Evolutionary conservation across 208 protist genomes (phyloP), one percentile per base, ranked within the genome.

Genomic region (Trypanosoma conorhini): DNA sequence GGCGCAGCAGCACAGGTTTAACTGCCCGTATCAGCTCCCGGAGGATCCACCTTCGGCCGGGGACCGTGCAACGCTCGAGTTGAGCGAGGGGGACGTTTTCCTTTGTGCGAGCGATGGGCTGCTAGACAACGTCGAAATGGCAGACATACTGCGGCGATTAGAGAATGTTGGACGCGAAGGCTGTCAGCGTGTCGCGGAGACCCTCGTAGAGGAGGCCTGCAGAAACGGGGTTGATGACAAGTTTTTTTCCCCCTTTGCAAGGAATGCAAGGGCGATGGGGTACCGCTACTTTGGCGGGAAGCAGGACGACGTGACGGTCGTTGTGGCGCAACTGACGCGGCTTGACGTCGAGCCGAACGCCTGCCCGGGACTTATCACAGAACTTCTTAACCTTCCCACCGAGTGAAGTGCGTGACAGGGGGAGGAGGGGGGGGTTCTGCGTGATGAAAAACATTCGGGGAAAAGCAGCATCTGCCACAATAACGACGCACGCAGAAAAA

Each of bases 11-110:
- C 91, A 96, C 62, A 80, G 72, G 42, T 96, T 96, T 68, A 94
- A 96, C 74, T 96, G 91, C 65, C 91, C 91, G 0, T 94, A 82
- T 51, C 87, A 93, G 63, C 83, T 96, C 7, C 91, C 91, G 8
- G 79, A 83, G 21, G 91, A 96, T 57, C 72, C 87, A 17, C 88
- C 88, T n/a, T 77, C 72, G 21, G 75, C 76, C 3, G 88, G 88
- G 1, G 82, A 94, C 55, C 81, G 85, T 44, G 72, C 77, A 0
- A 82, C 77, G 52, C 69, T 96, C 9, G 77, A 88, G 52, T 58
- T 95, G 50, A 76, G 78, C 35, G 80, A 81, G 21, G 85, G 80
- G 4, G 92, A 96, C 51, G 67, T 95, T 3, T 86, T 94, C 35
- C 55, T 96, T 44, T 91, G 83, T 55, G 82, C 85, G 22, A 93